A percentile compares a stretch with the other conserved stretches of the same genome.
phyloP scores from a whole-genome alignment of 305 asterid genomes.

The Fraxinus paxiana region DNA sequence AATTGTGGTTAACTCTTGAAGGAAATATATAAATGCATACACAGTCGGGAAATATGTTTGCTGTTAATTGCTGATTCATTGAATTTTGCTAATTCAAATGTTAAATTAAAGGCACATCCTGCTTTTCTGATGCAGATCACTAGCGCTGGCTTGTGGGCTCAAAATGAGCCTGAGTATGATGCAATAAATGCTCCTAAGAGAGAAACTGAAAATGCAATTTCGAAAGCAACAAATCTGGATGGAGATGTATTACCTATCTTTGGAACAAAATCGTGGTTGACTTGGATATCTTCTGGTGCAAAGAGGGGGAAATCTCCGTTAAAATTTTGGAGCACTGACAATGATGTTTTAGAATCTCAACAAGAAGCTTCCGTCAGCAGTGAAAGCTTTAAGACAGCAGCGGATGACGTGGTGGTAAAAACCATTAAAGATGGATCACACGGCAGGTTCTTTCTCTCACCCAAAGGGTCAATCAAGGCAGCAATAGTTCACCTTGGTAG shows the following conservation, averaged over 20 bases:
- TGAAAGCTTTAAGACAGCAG: constrained; percentile 39
- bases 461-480: constrained; percentile 78
- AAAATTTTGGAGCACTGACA: constrained; percentile 47
- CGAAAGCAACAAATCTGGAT: constrained; percentile 32
- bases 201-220: constrained; percentile 29
- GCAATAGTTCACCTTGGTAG: constrained; percentile 60
- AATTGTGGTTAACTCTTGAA: too few species aligned
- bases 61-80: not conserved
- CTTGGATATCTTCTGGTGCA: constrained; percentile 56
- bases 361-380: constrained; percentile 38
- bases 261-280: constrained; percentile 49
- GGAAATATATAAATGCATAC: not conserved
- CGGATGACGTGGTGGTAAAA: constrained; percentile 44
- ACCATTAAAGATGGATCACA: constrained; percentile 51
- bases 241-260: constrained; percentile 40
- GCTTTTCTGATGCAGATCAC: constrained; percentile 58
- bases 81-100: constrained; percentile 13
- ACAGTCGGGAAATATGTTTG: not conserved
- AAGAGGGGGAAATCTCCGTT: constrained; percentile 38
- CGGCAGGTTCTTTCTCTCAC: constrained; percentile 57
- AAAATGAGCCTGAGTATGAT: constrained; percentile 42
- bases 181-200: constrained; percentile 24
- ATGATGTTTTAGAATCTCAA: constrained; percentile 52
- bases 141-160: constrained; percentile 77
- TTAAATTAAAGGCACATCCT: constrained; percentile 9